Base-by-base conservation (phyloP, 148 eudicot species). In the Diospyros lotus region DNA sequence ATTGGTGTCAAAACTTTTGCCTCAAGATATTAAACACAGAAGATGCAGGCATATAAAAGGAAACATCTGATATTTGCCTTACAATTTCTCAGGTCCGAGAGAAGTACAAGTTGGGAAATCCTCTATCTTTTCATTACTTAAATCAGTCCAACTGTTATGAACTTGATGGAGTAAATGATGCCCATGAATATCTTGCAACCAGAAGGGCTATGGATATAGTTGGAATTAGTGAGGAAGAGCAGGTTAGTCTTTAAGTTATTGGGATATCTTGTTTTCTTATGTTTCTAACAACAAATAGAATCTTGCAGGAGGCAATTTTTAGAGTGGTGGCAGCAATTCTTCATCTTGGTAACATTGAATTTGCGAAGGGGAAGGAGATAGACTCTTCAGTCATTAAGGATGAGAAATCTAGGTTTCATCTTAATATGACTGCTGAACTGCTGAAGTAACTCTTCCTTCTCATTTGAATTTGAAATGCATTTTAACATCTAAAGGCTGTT, bases 201-300 rank as follows among this genome's bases (percentile, higher is more conserved):
- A 87, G 89, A 87, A 89, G 97, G 84, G 98, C 98, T 50, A 95
- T 95, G 98, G 98, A 95, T 77, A 84, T 95, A 68, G 98, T 95
- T 75, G 98, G 98, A 50, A 92, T 95, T 74, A 83, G 89, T 80
- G 87, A 88, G 73, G 91, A 95, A 80, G 97, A 95, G 73, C 98
- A 94, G 97, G 98, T 94, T 46, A 58, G 74, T 56, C 61, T 74
- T 73, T 14, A 72, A 50, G n/a, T 53, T 61, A 9, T 51, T 39
- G 38, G 42, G 40, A 40, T 58, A 17, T 42, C 42, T 61, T 4
- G 54, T 52, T 63, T 14, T 44, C 39, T 58, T 45, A 28, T 66
- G 59, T 72, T 55, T 59, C 51, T 80, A 28, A 74, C 54, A 52
- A 68, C 61, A 72, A 60, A 12, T 51, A 58, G 56, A 40, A 42